Conservation (phyloP, 2,329 filamentous ascomycete species). For the Scolecobasidium constrictum region DNA sequence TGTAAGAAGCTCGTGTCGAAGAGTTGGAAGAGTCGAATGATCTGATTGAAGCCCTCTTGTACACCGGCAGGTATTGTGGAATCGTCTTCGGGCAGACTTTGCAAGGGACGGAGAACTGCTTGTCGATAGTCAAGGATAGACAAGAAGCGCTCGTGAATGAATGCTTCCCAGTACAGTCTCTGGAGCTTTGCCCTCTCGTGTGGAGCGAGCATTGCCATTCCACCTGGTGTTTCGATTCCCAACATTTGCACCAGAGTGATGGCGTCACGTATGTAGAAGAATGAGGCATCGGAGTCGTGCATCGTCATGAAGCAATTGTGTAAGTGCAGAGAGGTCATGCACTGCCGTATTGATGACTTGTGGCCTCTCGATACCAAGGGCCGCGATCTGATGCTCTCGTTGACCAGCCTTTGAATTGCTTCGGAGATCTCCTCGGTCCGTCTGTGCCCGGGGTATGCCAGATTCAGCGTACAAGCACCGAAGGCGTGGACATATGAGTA, state of each 20-base stretch:
- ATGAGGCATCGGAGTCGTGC: conserved; percentile 37
- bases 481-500: conserved; percentile 34
- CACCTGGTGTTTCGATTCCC: conserved; percentile 30
- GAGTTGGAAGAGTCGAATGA: conserved; percentile 34
- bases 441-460: conserved; percentile 25
- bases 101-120: conserved; percentile 29
- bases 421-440: conserved; percentile 21
- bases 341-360: conserved; percentile 32
- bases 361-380: conserved; percentile 28
- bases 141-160: conserved; percentile 47
- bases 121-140: conserved; percentile 39
- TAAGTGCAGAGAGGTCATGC: conserved; percentile 42
- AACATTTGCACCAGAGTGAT: conserved; percentile 35
- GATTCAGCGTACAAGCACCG: conserved; percentile 34
- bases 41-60: conserved; percentile 32
- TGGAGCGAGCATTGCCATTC: conserved; percentile 20
- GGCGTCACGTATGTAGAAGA: conserved; percentile 40
- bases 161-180: conserved; percentile 45
- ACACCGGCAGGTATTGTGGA: conserved; percentile 26
- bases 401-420: conserved; percentile 22
- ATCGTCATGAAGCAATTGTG: conserved; percentile 42
- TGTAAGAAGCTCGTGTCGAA: conserved; percentile 34
- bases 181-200: conserved; percentile 33
- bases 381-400: conserved; percentile 25
- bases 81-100: conserved; percentile 29